phyloP scores from a whole-genome alignment of 2,329 filamentous ascomycete genomes.

The Hypoxylon sp. region DNA sequence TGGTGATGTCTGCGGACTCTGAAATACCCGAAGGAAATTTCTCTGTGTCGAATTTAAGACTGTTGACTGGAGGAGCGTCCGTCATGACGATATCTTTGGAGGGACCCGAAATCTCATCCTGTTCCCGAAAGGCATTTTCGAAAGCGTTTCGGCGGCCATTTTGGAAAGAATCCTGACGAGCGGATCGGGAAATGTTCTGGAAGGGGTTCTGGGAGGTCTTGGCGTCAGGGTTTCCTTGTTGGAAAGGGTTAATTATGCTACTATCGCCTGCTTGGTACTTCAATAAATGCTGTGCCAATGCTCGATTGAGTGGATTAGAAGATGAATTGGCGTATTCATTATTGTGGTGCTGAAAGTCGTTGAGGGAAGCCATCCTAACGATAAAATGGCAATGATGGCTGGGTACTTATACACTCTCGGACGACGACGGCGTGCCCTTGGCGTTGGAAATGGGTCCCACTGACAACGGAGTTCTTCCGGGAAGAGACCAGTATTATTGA shows the following conservation, averaged over 20 bases:
- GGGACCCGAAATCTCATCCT: background rate
- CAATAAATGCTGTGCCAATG: background rate
- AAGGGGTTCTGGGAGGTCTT: background rate
- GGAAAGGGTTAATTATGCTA: background rate
- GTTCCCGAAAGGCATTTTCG: background rate
- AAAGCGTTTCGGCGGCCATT: background rate
- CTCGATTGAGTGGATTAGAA: background rate
- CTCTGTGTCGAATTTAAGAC: background rate
- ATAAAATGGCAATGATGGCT: background rate
- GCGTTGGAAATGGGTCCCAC: background rate
- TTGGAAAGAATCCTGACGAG: background rate
- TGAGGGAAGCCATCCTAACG: background rate
- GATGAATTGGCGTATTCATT: background rate
- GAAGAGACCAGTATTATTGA: background rate
- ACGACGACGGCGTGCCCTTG: background rate
- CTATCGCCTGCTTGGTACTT: background rate
- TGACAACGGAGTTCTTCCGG: background rate
- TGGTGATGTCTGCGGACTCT: background rate
- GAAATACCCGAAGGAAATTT: background rate
- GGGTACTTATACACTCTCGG: background rate
- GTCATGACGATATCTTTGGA: constrained; percentile 1
- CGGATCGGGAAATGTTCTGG: background rate
- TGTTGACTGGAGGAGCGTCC: background rate
- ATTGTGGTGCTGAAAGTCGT: background rate
- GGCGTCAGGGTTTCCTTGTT: background rate